Evolutionary conservation across 306 rosid species (phyloP), one percentile per base, ranked within the genome.

Genomic region (Lathyrus tuberosus): DNA sequence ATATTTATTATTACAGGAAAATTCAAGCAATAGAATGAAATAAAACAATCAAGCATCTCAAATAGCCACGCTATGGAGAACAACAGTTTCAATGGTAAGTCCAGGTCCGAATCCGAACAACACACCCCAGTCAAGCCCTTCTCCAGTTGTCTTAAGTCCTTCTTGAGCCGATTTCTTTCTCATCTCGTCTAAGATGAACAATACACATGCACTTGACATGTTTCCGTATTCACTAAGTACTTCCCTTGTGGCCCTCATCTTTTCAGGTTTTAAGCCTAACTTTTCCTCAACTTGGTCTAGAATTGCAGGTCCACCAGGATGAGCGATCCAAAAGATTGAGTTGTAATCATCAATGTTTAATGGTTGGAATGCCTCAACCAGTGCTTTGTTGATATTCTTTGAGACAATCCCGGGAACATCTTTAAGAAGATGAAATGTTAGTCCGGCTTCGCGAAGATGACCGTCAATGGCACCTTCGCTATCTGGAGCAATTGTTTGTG

Each of bases 121-220:
- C 10, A 90, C 94, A 5, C 94, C 94, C 96, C 94, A 90, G 1
- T 90, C 96, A 3, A 84, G 82, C 0, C 78, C 82, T 66, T 78
- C 78, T 10, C 82, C 78, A 0, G 82, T 78, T 16, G 82, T 78
- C 44, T 70, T 77, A 0, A 72, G 81, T 65, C 91, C 87, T 8
- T 84, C 28, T 62, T 77, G 30, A 0, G 24, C 67, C 0, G 91
- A 87, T 51, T 75, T 82, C 73, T 17, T 84, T 59, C 96, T 78
- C 86, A 90, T 85, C 35, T 87, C 84, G 42, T 90, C 91, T 75
- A 87, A 62, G 42, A 90, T 85, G 53, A 90, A 90, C 13, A 87
- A 22, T 7, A 90, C 96, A 65, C 94, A 90, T 1, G 96, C 96
- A 44, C 96, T 87, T 4, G 94, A 82, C 96, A 87, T 87, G 75